phyloP scores from a whole-genome alignment of 768 basidiomycete species.

The Pulveroboletus sp. region DNA sequence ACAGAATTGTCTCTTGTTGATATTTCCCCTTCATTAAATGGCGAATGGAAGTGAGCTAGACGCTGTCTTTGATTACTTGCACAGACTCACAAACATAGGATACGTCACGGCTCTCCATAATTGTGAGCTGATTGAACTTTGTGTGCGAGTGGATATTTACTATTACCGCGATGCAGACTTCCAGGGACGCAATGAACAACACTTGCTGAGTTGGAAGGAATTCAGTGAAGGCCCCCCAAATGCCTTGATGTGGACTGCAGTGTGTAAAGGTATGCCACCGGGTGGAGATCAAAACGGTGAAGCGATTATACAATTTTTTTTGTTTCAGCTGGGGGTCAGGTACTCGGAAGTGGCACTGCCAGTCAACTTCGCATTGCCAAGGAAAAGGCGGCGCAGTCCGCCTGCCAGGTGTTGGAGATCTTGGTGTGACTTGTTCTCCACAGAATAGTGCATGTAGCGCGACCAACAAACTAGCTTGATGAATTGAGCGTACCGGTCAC shows the following conservation, averaged over 20 bases:
- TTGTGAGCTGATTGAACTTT: constrained; percentile 30
- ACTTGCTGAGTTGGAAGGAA: constrained; percentile 41
- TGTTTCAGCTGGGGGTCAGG: constrained; percentile 41
- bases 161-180: constrained; percentile 29
- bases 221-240: constrained; percentile 38
- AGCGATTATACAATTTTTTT: constrained; percentile 1
- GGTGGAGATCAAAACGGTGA: not conserved
- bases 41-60: constrained; percentile 16
- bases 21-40: constrained; percentile 13
- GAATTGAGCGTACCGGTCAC: not conserved
- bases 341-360: constrained; percentile 45
- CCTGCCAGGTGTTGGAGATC: constrained; percentile 33
- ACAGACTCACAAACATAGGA: constrained; percentile 22
- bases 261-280: constrained; percentile 49
- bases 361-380: constrained; percentile 42
- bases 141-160: not conserved
- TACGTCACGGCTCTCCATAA: constrained; percentile 41
- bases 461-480: not conserved
- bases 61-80: not conserved
- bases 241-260: constrained; percentile 44
- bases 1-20: not conserved
- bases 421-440: constrained; percentile 1
- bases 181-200: constrained; percentile 27
- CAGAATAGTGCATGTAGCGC: constrained; percentile 1
- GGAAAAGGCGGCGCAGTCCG: constrained; percentile 43